A percentile compares a stretch with the other conserved stretches of the same genome.
Evolutionary conservation across 768 basidiomycete species (phyloP).

Genomic region (Plicaturopsis crispa): DNA sequence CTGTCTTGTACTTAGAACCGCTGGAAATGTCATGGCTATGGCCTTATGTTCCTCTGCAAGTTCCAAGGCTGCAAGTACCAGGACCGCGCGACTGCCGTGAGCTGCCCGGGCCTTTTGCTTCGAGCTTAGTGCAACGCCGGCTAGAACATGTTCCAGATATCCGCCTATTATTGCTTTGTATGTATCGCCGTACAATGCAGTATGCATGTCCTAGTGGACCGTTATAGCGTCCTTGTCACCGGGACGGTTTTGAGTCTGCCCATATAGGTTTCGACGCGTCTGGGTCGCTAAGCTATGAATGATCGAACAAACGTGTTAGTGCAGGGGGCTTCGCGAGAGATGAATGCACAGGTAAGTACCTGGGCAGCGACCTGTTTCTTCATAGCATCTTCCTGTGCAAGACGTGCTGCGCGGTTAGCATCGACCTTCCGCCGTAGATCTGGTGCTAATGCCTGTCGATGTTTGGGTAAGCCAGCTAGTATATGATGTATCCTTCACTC

Average conservation of each 20-base stretch:
- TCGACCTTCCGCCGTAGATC: conserved; percentile 60
- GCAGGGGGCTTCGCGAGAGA: conserved; percentile 1
- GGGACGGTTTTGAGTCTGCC: conserved; percentile 17
- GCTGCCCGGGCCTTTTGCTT: too few relatives aligned
- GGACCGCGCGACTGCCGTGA: too few relatives aligned
- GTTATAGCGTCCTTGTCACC: too few relatives aligned
- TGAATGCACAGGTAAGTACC: conserved; percentile 35
- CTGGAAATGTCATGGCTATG: too few relatives aligned
- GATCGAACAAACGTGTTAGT: neutral
- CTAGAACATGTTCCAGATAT: neutral
- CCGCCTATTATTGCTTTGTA: too few relatives aligned
- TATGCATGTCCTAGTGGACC: too few relatives aligned
- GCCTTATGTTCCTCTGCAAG: too few relatives aligned
- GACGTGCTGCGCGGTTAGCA: conserved; percentile 42
- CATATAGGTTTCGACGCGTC: conserved; percentile 24
- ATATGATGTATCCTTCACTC: neutral
- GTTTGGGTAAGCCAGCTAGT: neutral
- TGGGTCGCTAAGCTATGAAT: conserved; percentile 14
- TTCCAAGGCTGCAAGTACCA: too few relatives aligned
- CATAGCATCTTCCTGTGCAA: conserved; percentile 46
- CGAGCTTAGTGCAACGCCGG: neutral
- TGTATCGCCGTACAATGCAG: too few relatives aligned
- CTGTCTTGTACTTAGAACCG: too few relatives aligned
- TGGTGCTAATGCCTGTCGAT: conserved; percentile 49
- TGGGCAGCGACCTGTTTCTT: conserved; percentile 44